Conservation (phyloP, 352 stramenopile species). For the Aphanomyces astaci region DNA sequence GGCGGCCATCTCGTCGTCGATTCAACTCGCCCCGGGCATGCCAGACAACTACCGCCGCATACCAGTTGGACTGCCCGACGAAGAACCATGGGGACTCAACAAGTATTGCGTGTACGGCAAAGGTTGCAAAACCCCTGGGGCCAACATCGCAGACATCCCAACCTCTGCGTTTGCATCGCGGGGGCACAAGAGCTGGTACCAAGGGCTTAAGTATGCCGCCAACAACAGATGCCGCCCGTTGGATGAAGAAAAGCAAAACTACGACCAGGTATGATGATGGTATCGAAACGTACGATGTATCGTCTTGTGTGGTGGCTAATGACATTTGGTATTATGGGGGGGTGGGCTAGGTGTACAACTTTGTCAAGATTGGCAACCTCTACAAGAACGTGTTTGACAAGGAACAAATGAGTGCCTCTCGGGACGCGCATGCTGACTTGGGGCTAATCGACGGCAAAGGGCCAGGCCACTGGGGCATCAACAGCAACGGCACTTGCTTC, state of each 20-base stretch:
- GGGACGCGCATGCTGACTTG: slow-evolving; percentile 41
- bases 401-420: slow-evolving; percentile 34
- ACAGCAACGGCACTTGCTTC: slow-evolving; percentile 54
- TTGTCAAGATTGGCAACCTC: too few relatives aligned
- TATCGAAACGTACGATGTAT: too few relatives aligned
- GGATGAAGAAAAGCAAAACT: neutral
- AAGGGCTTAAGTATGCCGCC: slow-evolving; percentile 16
- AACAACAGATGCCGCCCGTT: slow-evolving; percentile 28
- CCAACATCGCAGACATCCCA: slow-evolving; percentile 20
- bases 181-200: slow-evolving; percentile 22
- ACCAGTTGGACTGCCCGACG: slow-evolving; percentile 24
- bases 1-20: slow-evolving; percentile 68
- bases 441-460: slow-evolving; percentile 29
- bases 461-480: slow-evolving; percentile 41
- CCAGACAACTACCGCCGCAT: slow-evolving; percentile 45
- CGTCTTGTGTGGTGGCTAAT: too few relatives aligned
- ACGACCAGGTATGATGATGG: neutral
- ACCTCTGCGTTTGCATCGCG: slow-evolving; percentile 28
- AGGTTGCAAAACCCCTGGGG: slow-evolving; percentile 17
- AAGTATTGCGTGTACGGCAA: slow-evolving; percentile 18
- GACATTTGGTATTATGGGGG: too few relatives aligned
- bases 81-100: neutral
- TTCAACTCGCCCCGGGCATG: slow-evolving; percentile 78
- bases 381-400: slow-evolving; percentile 41
- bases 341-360: too few relatives aligned